Evolutionary conservation across 2,329 filamentous ascomycete species (phyloP).

Genomic region (Passalora sequoiae): DNA sequence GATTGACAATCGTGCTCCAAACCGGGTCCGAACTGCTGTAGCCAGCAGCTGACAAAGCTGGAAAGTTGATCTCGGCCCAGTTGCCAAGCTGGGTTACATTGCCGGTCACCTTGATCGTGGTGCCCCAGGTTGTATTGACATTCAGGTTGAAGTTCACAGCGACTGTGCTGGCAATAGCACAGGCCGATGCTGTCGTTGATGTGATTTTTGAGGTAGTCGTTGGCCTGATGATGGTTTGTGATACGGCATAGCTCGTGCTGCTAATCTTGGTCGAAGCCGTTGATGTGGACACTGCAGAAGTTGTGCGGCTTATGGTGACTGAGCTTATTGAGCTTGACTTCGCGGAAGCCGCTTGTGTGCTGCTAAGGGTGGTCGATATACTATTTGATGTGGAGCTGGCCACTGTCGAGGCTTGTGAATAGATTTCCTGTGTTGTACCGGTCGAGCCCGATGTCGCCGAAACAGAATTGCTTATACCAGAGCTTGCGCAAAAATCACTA

Average conservation of each 20-base stretch:
- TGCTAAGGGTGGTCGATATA: not conserved
- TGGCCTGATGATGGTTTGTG: slow-evolving; percentile 8
- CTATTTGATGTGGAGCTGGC: not conserved
- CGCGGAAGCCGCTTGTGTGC: not conserved
- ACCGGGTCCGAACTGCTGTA: slow-evolving; percentile 58
- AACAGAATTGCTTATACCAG: slow-evolving; percentile 4
- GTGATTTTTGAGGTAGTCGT: slow-evolving; percentile 25
- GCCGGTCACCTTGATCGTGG: slow-evolving; percentile 63
- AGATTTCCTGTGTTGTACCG: not conserved
- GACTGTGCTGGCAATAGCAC: slow-evolving; percentile 36
- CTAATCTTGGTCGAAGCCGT: slow-evolving; percentile 6
- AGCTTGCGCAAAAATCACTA: slow-evolving; percentile 34
- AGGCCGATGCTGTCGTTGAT: slow-evolving; percentile 7
- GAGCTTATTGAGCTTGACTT: not conserved
- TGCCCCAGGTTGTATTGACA: slow-evolving; percentile 54
- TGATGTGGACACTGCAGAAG: not conserved
- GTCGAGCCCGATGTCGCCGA: not conserved
- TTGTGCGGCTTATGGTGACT: not conserved
- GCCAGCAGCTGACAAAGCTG: slow-evolving; percentile 52
- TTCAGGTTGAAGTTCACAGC: slow-evolving; percentile 59
- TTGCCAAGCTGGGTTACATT: slow-evolving; percentile 53
- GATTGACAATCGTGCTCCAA: slow-evolving; percentile 55
- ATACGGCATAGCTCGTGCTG: slow-evolving; percentile 1
- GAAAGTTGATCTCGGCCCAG: slow-evolving; percentile 53
- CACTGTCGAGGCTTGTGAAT: not conserved